A percentile compares a stretch with the other conserved stretches of the same genome.
These are phyloP conservation scores for Amorphotheca resinae DNA, from an alignment of 495 filamentous ascomycete genomes.

Conservation along the genomic window DNA sequence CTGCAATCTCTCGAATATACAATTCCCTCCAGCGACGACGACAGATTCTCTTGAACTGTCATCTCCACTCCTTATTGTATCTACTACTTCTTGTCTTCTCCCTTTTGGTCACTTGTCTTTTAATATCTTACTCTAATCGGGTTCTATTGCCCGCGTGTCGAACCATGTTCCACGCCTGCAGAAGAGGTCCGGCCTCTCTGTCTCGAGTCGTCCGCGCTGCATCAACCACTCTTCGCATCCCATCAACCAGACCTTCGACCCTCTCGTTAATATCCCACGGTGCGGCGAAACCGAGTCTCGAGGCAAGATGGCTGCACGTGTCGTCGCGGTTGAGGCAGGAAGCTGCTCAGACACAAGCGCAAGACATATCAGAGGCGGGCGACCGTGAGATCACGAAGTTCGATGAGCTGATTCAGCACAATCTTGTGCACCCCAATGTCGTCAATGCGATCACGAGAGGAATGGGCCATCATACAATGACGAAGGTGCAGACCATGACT, in stretches of 20 bases:
- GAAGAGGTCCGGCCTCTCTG: conserved; percentile 20
- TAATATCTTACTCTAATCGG: conserved; percentile 7
- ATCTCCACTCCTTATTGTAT: background rate
- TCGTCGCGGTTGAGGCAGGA: conserved; percentile 21
- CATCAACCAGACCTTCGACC: conserved; percentile 16
- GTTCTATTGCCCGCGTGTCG: background rate
- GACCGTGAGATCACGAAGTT: conserved; percentile 58
- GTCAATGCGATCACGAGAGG: conserved; percentile 55
- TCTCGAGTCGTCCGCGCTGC: conserved; percentile 8
- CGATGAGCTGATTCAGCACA: conserved; percentile 46
- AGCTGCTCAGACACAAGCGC: background rate
- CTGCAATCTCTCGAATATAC: too few relatives aligned
- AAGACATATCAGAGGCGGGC: background rate
- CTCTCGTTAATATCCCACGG: conserved; percentile 7
- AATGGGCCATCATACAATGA: conserved; percentile 79
- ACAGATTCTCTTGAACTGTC: too few relatives aligned
- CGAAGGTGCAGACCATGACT: conserved; percentile 77
- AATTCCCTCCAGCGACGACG: too few relatives aligned
- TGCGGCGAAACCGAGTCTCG: background rate
- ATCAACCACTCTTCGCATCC: conserved; percentile 9
- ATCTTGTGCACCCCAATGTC: conserved; percentile 50
- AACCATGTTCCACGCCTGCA: conserved; percentile 18
- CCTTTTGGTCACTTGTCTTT: conserved; percentile 3
- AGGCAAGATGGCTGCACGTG: conserved; percentile 22
- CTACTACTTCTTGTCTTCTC: background rate